Evolutionary conservation across 1,284 basidiomycete species (phyloP), one percentile per base, ranked within the genome.

Genomic region (Cystobasidium sp.): DNA sequence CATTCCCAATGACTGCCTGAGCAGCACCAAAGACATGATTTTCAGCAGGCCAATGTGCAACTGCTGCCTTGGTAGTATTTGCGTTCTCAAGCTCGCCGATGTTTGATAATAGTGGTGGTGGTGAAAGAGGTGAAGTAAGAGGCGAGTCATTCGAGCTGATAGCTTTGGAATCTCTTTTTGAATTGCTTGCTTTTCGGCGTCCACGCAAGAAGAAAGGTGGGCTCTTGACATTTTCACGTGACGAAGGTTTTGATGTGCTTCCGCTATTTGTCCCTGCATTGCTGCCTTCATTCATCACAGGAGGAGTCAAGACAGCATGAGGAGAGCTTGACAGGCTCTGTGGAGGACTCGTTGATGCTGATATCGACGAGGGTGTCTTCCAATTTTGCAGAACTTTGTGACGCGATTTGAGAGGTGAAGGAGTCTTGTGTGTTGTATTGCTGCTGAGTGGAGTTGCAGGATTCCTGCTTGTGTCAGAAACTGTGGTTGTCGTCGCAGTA

Each of bases 1-100:
- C 56, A 31, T 59, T 59, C 41, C 56, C 56, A 59, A 59, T 59
- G 1, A 59, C 56, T 7, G 56, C 56, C 43, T 59, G 56, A 41
- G 56, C 56, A 5, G 56, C 56, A 18, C 56, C 56, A n/a, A 59
- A 59, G 12, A 59, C 56, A n/a, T 41, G 56, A 31, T 18, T 41
- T 59, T 59, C 56, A 59, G 56, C 56, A 20, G 56, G 56, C 56
- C 56, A 59, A 41, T 31, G 37, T 41, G 56, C 56, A 2, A 41
- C 31, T 59, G 56, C 43, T 59, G 31, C 31, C 31, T 31, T 31
- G 31, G 31, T 31, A 31, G 31, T 31, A 31, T 31, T 31, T 31
- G 31, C 31, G 31, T 31, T 31, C 2, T 31, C 31, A 31, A 31
- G 31, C 56, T 59, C 43, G 56, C 6, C 24, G 53, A 18, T 24